A percentile compares a stretch with the other conserved stretches of the same genome.
phyloP scores from a whole-genome alignment of 805 yeast genomes.

The Candida schatavii region DNA sequence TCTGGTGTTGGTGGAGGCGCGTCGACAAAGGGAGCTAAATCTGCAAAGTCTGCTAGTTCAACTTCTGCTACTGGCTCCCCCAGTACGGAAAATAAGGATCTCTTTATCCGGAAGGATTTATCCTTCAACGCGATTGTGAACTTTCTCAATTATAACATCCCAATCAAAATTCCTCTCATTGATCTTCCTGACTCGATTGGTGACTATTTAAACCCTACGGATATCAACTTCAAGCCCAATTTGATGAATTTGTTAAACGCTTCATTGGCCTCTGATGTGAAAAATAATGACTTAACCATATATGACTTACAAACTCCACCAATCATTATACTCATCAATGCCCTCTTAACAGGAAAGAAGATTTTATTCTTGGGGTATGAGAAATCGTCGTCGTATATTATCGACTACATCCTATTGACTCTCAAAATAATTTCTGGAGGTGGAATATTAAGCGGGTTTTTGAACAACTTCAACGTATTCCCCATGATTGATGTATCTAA shows the following conservation, averaged over 20 bases:
- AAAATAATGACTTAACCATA: slow-evolving; percentile 48
- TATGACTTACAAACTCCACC: slow-evolving; percentile 56
- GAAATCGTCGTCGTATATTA: slow-evolving; percentile 40
- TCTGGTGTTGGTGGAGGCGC: background rate
- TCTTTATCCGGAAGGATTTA: slow-evolving; percentile 42
- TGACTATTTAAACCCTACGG: slow-evolving; percentile 45
- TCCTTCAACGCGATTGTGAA: slow-evolving; percentile 37
- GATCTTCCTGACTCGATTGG: slow-evolving; percentile 41
- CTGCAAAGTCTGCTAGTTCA: background rate
- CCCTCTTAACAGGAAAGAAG: slow-evolving; percentile 38
- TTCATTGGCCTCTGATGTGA: slow-evolving; percentile 29
- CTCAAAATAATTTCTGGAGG: slow-evolving; percentile 42
- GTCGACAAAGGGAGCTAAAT: slow-evolving; percentile 1
- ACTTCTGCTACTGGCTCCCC: background rate
- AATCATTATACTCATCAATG: slow-evolving; percentile 31
- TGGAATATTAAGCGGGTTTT: slow-evolving; percentile 40
- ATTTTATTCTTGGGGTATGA: slow-evolving; percentile 39
- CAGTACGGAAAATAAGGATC: slow-evolving; percentile 24
- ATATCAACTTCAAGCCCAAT: slow-evolving; percentile 39
- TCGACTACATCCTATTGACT: slow-evolving; percentile 38
- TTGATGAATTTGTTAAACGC: slow-evolving; percentile 33
- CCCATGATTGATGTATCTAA: slow-evolving; percentile 65
- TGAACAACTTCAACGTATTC: slow-evolving; percentile 40
- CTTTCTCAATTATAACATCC: slow-evolving; percentile 43
- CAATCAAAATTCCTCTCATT: slow-evolving; percentile 42